Conservation (phyloP, 257 asterid genomes). For the Fraxinus americana region DNA sequence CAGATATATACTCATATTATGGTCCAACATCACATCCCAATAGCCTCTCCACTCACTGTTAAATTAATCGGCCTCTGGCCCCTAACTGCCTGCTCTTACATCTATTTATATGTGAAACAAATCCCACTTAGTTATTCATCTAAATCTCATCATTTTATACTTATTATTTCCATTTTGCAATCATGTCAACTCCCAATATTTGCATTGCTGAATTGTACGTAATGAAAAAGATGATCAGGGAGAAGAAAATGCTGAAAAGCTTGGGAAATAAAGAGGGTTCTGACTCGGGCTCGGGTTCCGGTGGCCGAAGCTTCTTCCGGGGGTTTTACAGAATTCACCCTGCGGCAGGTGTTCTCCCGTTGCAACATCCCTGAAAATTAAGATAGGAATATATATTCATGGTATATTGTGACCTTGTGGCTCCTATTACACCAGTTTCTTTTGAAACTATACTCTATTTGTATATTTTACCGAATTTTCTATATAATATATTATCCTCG, state of each 20-base stretch:
- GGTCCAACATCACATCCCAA: background rate
- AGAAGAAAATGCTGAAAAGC: constrained; percentile 7
- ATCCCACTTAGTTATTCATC: background rate
- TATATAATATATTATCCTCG: too few species aligned
- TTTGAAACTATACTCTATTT: too few species aligned
- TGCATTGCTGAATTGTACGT: constrained; percentile 22
- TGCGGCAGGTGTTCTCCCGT: background rate
- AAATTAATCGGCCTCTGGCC: background rate
- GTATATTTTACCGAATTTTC: too few species aligned
- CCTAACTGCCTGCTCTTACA: background rate
- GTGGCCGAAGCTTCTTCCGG: background rate
- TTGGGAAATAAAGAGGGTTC: background rate
- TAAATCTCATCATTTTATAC: background rate
- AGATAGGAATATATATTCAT: too few species aligned
- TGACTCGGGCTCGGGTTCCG: background rate
- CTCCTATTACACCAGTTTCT: too few species aligned
- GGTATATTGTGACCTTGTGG: too few species aligned
- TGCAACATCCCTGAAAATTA: background rate
- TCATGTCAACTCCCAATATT: constrained; percentile 2
- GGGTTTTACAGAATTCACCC: background rate
- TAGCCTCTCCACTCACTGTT: background rate
- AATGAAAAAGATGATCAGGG: constrained; percentile 22
- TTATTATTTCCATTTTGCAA: background rate
- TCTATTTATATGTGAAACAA: background rate
- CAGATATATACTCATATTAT: background rate